Evolutionary conservation across 2,329 filamentous ascomycete species (phyloP).

Genomic region (Xylariaceae sp.): DNA sequence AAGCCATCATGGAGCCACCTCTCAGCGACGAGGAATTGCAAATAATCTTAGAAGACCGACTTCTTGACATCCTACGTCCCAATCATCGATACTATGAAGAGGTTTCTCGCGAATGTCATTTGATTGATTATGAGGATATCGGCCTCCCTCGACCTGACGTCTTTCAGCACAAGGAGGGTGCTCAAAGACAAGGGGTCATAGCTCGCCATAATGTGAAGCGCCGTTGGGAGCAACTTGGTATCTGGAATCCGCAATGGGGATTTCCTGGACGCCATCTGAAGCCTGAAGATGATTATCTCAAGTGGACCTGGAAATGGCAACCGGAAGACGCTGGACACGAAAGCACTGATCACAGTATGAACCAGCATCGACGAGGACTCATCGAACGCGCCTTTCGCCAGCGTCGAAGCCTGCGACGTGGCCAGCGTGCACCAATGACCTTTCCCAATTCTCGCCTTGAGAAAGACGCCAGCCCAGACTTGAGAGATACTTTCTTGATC

Average conservation of each 20-base stretch:
- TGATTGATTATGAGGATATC: too few relatives aligned
- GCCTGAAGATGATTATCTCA: slow-evolving; percentile 8
- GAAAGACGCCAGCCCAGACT: too few relatives aligned
- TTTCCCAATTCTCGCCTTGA: too few relatives aligned
- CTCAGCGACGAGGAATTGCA: too few relatives aligned
- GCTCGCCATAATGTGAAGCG: slow-evolving; percentile 19
- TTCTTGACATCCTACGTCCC: too few relatives aligned
- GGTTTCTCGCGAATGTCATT: too few relatives aligned
- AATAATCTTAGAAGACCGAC: too few relatives aligned
- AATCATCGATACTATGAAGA: too few relatives aligned
- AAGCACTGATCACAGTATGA: neutral
- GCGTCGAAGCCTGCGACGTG: slow-evolving; percentile 1
- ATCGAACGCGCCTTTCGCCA: neutral
- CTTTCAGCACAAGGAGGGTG: too few relatives aligned
- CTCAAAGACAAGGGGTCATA: slow-evolving; percentile 11
- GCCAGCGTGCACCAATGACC: slow-evolving; percentile 7
- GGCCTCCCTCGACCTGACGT: too few relatives aligned
- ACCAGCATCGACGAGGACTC: neutral
- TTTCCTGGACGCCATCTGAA: slow-evolving; percentile 14
- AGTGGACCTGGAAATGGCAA: slow-evolving; percentile 14
- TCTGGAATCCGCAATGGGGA: slow-evolving; percentile 22
- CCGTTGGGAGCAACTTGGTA: slow-evolving; percentile 18
- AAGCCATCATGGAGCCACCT: too few relatives aligned
- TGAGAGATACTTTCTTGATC: too few relatives aligned
- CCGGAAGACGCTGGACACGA: neutral